Conservation (phyloP, 306 rosid genomes). For the Acmispon strigosus region DNA sequence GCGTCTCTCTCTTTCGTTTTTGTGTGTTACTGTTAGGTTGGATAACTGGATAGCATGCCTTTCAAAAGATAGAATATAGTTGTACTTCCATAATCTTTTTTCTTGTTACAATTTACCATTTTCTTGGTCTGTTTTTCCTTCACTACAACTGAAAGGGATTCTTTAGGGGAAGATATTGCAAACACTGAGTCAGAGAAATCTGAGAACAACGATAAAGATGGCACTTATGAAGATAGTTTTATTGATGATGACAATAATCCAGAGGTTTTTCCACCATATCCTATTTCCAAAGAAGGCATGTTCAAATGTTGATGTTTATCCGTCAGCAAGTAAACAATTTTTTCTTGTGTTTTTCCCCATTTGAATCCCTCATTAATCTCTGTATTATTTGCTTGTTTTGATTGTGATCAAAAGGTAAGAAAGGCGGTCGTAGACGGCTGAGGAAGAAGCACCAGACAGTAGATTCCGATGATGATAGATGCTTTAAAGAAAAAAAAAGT, state of each 20-base stretch:
- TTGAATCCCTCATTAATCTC: neutral
- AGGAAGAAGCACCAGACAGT: constrained; percentile 47
- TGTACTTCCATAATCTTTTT: neutral
- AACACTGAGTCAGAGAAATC: constrained; percentile 71
- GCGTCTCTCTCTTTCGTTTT: neutral
- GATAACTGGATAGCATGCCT: too few relatives aligned
- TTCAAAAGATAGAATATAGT: too few relatives aligned
- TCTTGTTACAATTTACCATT: neutral
- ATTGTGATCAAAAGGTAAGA: constrained; percentile 23
- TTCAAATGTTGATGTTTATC: neutral
- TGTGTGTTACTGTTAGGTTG: too few relatives aligned
- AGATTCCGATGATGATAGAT: constrained; percentile 35
- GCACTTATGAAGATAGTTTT: constrained; percentile 67
- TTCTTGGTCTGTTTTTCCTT: constrained; percentile 19
- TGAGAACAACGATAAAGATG: constrained; percentile 47
- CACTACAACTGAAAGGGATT: constrained; percentile 53
- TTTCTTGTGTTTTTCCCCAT: neutral
- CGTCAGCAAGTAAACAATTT: neutral
- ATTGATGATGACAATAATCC: constrained; percentile 56
- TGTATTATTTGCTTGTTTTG: constrained; percentile 10
- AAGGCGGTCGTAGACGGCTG: constrained; percentile 32
- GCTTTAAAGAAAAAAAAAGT: neutral
- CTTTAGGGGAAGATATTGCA: constrained; percentile 82
- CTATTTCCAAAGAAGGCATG: constrained; percentile 42
- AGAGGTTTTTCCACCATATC: constrained; percentile 38